Evolutionary conservation across 2,329 filamentous ascomycete species (phyloP).

Genomic region (Ophiocordyceps camponoti-floridani): DNA sequence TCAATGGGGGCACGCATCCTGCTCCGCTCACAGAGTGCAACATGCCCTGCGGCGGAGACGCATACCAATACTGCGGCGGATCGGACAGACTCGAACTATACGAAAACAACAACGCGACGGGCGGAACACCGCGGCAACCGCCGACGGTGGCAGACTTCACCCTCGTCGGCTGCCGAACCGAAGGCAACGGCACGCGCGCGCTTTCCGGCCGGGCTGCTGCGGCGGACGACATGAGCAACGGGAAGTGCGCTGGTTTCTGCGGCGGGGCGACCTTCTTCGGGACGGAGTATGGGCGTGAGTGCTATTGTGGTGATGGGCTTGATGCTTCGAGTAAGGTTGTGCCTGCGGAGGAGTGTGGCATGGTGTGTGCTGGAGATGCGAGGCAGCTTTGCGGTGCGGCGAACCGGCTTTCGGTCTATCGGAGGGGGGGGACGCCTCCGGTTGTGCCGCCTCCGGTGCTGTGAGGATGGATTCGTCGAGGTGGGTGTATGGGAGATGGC

Average conservation of each 20-base stretch:
- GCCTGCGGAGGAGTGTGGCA: slow-evolving; percentile 16
- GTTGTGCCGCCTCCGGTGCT: neutral
- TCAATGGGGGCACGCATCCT: slow-evolving; percentile 9
- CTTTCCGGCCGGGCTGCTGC: slow-evolving; percentile 9
- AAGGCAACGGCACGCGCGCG: slow-evolving; percentile 15
- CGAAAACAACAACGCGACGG: slow-evolving; percentile 9
- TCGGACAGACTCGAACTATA: slow-evolving; percentile 16
- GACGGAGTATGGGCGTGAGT: slow-evolving; percentile 19
- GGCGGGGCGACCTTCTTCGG: slow-evolving; percentile 14
- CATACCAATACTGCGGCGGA: slow-evolving; percentile 15
- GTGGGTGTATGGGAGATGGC: too few species aligned
- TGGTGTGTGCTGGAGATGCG: slow-evolving; percentile 20
- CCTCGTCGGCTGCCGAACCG: slow-evolving; percentile 18
- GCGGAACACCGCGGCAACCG: slow-evolving; percentile 13
- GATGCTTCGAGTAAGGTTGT: slow-evolving; percentile 11
- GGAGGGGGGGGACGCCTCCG: slow-evolving; percentile 6
- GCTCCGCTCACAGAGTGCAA: slow-evolving; percentile 15
- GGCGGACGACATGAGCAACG: slow-evolving; percentile 14
- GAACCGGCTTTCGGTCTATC: slow-evolving; percentile 18
- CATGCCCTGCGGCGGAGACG: slow-evolving; percentile 16
- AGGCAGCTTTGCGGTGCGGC: slow-evolving; percentile 21
- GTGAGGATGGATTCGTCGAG: neutral
- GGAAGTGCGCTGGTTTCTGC: slow-evolving; percentile 14
- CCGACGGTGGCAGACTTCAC: slow-evolving; percentile 13
- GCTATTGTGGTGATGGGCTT: slow-evolving; percentile 17